Evolutionary conservation across 139 green algal species (phyloP).

Genomic region (Parachlorella kessleri): DNA sequence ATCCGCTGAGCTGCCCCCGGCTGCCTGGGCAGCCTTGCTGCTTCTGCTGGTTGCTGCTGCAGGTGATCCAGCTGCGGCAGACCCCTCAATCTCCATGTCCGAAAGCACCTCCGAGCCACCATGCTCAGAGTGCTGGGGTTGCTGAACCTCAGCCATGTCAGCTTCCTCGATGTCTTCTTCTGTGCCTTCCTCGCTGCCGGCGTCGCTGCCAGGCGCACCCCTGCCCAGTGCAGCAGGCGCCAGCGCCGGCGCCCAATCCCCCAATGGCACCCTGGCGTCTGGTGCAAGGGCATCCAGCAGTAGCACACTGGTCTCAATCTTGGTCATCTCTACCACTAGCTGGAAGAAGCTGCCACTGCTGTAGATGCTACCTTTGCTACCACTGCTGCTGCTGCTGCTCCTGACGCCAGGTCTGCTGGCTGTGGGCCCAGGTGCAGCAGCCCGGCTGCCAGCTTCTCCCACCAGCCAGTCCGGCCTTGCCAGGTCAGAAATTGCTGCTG

Average conservation of each 20-base stretch:
- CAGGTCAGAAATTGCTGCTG: slow-evolving; percentile 46
- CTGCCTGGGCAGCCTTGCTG: too few relatives aligned
- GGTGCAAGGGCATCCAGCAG: slow-evolving; percentile 55
- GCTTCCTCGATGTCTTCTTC: neutral
- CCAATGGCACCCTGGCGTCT: slow-evolving; percentile 14
- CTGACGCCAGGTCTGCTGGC: neutral
- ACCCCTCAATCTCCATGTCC: too few relatives aligned
- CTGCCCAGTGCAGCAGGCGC: slow-evolving; percentile 3
- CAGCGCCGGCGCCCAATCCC: neutral
- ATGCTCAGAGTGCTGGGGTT: too few relatives aligned
- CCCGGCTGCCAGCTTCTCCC: neutral
- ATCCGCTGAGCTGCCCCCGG: neutral
- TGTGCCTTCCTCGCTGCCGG: neutral
- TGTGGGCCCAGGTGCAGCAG: neutral
- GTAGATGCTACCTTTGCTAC: neutral
- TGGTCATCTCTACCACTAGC: slow-evolving; percentile 46
- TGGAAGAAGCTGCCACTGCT: slow-evolving; percentile 43
- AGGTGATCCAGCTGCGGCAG: too few relatives aligned
- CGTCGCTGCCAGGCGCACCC: slow-evolving; percentile 9
- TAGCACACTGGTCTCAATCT: slow-evolving; percentile 55
- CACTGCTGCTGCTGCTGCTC: neutral
- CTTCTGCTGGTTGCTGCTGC: neutral
- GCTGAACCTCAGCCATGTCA: slow-evolving; percentile 2
- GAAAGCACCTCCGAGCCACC: too few relatives aligned
- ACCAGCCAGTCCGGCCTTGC: slow-evolving; percentile 58